phyloP scores from a whole-genome alignment of 1,284 basidiomycete genomes.

The Phlebopus sp. region DNA sequence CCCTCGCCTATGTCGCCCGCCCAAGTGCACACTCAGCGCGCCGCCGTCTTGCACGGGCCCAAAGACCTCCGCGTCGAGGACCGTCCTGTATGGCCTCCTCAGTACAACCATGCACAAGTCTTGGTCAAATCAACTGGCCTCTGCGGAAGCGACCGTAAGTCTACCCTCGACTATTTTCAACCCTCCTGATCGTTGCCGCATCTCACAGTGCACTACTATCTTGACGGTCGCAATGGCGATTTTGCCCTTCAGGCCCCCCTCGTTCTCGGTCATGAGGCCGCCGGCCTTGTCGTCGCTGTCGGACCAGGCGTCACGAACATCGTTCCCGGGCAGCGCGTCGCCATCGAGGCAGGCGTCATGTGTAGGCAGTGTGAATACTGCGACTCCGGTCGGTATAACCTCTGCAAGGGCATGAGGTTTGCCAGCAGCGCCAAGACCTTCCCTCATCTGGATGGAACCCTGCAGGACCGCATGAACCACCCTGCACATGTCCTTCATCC shows the following conservation, averaged over 20 bases:
- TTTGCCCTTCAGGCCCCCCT: constrained; percentile 83
- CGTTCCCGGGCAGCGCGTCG: constrained; percentile 83
- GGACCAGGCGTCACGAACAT: constrained; percentile 66
- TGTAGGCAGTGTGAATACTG: constrained; percentile 75
- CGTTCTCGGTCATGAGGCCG: constrained; percentile 90
- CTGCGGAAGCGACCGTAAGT: constrained; percentile 86
- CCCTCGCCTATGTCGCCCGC: constrained; percentile 53
- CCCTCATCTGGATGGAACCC: constrained; percentile 91
- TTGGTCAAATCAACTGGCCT: constrained; percentile 81
- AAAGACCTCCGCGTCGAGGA: constrained; percentile 72
- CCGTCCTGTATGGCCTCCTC: constrained; percentile 65
- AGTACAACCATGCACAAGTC: constrained; percentile 68
- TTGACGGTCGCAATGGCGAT: constrained; percentile 86
- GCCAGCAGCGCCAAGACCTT: constrained; percentile 87
- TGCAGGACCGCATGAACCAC: constrained; percentile 87
- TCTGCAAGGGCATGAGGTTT: constrained; percentile 88
- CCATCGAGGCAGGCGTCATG: constrained; percentile 90
- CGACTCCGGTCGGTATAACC: constrained; percentile 83
- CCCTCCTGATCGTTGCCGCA: constrained; percentile 11
- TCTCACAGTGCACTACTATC: constrained; percentile 80
- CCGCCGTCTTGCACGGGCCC: constrained; percentile 70
- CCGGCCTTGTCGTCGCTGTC: constrained; percentile 77
- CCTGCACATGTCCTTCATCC: constrained; percentile 83
- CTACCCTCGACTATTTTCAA: constrained; percentile 4
- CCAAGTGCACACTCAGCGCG: constrained; percentile 52